These are phyloP conservation scores for Chamaecyparis obtusa DNA, from an alignment of 75 land plant genomes.

Conservation along the genomic window DNA sequence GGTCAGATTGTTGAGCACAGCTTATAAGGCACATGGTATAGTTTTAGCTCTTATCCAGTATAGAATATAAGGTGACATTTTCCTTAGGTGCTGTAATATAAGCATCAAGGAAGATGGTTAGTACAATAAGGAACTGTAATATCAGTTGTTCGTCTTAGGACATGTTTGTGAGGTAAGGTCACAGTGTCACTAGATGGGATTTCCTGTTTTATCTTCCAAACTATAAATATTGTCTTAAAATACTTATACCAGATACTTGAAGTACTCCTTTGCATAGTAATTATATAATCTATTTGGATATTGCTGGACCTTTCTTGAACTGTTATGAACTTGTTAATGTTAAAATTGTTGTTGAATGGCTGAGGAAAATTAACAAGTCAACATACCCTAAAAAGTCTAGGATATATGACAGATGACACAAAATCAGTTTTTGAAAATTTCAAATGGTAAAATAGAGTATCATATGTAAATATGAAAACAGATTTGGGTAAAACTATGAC, in stretches of 20 bases:
- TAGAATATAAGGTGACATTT: background rate
- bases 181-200: background rate
- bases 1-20: background rate
- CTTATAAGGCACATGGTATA: background rate
- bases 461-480: no score
- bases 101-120: background rate
- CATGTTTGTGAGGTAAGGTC: background rate
- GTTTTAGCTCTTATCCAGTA: background rate
- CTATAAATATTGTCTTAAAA: background rate
- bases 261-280: background rate
- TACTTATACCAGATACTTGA: background rate
- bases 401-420: background rate
- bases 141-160: background rate
- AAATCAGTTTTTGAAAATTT: background rate
- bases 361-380: background rate
- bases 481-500: no score
- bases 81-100: background rate
- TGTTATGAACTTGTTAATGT: background rate
- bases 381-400: background rate
- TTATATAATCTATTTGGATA: background rate
- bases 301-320: background rate
- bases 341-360: background rate
- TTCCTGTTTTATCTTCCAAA: background rate
- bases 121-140: constrained; percentile 3
- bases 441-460: background rate